phyloP scores from a whole-genome alignment of 192 early-diverging fungal genomes.

The Dispira parvispora region DNA sequence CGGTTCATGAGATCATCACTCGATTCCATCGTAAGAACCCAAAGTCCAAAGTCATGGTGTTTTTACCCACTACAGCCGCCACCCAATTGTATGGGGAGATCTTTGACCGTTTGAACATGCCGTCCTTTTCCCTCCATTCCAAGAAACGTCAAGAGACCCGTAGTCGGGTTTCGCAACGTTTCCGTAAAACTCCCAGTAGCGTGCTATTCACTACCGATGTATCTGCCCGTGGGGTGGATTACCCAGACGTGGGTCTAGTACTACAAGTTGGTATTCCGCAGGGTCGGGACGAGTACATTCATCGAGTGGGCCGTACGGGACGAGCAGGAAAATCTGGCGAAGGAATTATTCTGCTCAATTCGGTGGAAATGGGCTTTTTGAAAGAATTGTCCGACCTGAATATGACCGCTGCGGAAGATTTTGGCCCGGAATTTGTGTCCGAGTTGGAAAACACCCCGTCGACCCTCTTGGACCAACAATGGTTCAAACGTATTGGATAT shows the following conservation, averaged over 20 bases:
- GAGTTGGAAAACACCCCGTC: constrained; percentile 13
- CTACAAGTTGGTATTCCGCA: constrained; percentile 78
- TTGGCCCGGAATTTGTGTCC: constrained; percentile 17
- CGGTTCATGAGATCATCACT: constrained; percentile 46
- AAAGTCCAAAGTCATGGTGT: constrained; percentile 76
- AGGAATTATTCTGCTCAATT: constrained; percentile 62
- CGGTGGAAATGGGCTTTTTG: constrained; percentile 65
- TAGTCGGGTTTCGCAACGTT: constrained; percentile 48
- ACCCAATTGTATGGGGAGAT: constrained; percentile 44
- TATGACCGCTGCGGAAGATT: constrained; percentile 28
- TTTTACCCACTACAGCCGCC: constrained; percentile 55
- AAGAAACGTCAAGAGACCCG: constrained; percentile 57
- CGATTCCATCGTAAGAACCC: constrained; percentile 32
- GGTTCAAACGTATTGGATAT: constrained; percentile 18
- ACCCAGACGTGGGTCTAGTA: constrained; percentile 81
- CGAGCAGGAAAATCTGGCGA: constrained; percentile 85
- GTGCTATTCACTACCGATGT: constrained; percentile 91
- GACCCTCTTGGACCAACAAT: constrained; percentile 16
- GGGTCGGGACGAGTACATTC: constrained; percentile 77
- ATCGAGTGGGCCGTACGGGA: constrained; percentile 91
- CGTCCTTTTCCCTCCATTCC: constrained; percentile 59
- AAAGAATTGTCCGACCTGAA: constrained; percentile 37
- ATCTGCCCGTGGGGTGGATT: constrained; percentile 94
- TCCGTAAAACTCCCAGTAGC: constrained; percentile 38
- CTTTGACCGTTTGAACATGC: constrained; percentile 31